Conservation (phyloP, 768 basidiomycete species). For the Termitomyces sp. region DNA sequence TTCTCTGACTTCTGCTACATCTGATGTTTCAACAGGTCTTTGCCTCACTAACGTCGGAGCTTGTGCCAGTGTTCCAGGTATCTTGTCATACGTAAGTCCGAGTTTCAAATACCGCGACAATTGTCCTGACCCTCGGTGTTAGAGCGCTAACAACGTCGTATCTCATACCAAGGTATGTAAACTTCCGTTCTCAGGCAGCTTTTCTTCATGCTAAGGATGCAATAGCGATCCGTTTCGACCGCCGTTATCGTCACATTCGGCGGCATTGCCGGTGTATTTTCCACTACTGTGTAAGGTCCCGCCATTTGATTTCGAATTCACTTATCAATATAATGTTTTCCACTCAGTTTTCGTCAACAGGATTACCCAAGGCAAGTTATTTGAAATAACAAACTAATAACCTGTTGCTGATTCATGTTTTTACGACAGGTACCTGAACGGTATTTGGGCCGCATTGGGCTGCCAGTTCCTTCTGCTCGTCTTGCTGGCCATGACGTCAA, state of each 20-base stretch:
- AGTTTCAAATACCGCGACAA: not conserved
- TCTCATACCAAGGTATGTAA: constrained; percentile 27
- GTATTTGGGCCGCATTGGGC: constrained; percentile 31
- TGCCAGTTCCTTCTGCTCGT: constrained; percentile 28
- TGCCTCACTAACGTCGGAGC: constrained; percentile 32
- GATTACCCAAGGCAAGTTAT: constrained; percentile 26
- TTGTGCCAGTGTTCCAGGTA: constrained; percentile 29
- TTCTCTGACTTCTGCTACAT: not conserved
- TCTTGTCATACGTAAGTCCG: constrained; percentile 32
- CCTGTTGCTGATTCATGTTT: not conserved
- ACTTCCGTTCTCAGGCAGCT: not conserved
- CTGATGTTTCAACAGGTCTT: constrained; percentile 10
- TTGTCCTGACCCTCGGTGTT: not conserved
- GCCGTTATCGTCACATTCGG: constrained; percentile 29
- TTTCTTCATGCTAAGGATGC: not conserved
- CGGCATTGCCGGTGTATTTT: constrained; percentile 34
- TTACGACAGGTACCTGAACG: constrained; percentile 16
- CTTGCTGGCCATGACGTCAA: constrained; percentile 23
- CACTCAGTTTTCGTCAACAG: constrained; percentile 21
- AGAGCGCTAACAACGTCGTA: constrained; percentile 14
- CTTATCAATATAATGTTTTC: not conserved
- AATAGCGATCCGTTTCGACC: constrained; percentile 32
- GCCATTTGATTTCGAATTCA: not conserved
- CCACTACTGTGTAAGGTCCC: constrained; percentile 27
- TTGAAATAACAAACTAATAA: not conserved